Evolutionary conservation across 2,329 filamentous ascomycete genomes (phyloP).

Genomic region (Colletotrichum filicis): DNA sequence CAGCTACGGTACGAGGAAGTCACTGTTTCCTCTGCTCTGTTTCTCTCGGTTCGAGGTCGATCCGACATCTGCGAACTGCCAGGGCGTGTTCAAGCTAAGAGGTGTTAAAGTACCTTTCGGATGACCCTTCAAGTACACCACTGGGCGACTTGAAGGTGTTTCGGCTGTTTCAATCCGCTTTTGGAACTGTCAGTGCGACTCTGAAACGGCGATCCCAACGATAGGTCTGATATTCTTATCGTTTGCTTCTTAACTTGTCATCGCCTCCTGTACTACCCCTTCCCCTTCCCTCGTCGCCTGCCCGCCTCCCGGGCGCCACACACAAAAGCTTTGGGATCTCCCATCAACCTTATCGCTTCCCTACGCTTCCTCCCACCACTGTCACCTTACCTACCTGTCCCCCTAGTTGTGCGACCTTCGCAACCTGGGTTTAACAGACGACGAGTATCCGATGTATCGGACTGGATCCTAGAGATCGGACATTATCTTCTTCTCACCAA

Average conservation of each 20-base stretch:
- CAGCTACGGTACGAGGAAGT: conserved; percentile 9
- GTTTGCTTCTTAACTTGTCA: conserved; percentile 35
- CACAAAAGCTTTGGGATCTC: conserved; percentile 35
- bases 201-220: conserved; percentile 52
- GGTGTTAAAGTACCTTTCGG: conserved; percentile 37
- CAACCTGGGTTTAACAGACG: conserved; percentile 31
- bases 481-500: not conserved
- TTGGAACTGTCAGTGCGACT: conserved; percentile 48
- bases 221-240: conserved; percentile 45
- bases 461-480: conserved; percentile 35
- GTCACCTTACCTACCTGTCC: conserved; percentile 21
- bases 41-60: conserved; percentile 37
- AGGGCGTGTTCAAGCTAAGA: conserved; percentile 38
- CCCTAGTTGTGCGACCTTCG: conserved; percentile 32
- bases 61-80: conserved; percentile 36
- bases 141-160: conserved; percentile 48
- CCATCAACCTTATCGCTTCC: conserved; percentile 31
- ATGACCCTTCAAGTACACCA: conserved; percentile 39
- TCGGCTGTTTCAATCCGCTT: conserved; percentile 52
- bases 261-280: conserved; percentile 31
- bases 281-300: conserved; percentile 17
- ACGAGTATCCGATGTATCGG: conserved; percentile 34
- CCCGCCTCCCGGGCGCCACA: conserved; percentile 33
- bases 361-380: conserved; percentile 15
- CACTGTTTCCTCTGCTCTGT: conserved; percentile 33